phyloP scores from a whole-genome alignment of 1,284 basidiomycete genomes.

The Trichosporon sp. region DNA sequence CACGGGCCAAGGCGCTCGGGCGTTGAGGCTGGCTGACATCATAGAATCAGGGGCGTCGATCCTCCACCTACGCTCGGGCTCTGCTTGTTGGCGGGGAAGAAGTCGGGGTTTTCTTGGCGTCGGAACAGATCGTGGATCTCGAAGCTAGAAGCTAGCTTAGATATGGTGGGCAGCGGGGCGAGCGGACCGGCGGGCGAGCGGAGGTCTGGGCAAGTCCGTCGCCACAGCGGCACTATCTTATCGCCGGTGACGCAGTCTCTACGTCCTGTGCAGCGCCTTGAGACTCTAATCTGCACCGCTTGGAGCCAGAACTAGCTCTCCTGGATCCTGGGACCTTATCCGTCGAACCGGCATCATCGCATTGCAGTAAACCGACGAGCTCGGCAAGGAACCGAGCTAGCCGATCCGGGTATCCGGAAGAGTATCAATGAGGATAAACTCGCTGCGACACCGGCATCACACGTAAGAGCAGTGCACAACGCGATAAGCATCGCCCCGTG shows the following conservation, averaged over 20 bases:
- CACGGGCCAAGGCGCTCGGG: no score
- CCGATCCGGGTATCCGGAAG: no score
- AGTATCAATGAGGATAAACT: no score
- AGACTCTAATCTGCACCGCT: background rate
- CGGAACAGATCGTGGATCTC: background rate
- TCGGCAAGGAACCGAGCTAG: no score
- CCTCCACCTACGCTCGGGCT: background rate
- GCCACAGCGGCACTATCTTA: background rate
- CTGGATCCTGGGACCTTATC: no score
- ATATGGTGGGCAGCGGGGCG: no score
- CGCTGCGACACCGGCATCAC: no score
- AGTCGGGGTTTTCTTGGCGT: background rate
- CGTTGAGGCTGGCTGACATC: background rate
- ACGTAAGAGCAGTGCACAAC: background rate
- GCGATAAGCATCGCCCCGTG: background rate
- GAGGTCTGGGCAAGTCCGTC: background rate
- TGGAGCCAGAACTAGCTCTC: no score
- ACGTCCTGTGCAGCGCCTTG: background rate
- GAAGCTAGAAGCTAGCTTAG: background rate
- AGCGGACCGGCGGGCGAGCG: no score
- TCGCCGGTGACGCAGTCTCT: background rate
- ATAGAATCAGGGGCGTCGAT: background rate
- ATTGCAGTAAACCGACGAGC: no score
- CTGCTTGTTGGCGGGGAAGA: no score
- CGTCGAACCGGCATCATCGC: no score